Evolutionary conservation across 2,329 filamentous ascomycete species (phyloP).

Genomic region (Aspergillus melleus): DNA sequence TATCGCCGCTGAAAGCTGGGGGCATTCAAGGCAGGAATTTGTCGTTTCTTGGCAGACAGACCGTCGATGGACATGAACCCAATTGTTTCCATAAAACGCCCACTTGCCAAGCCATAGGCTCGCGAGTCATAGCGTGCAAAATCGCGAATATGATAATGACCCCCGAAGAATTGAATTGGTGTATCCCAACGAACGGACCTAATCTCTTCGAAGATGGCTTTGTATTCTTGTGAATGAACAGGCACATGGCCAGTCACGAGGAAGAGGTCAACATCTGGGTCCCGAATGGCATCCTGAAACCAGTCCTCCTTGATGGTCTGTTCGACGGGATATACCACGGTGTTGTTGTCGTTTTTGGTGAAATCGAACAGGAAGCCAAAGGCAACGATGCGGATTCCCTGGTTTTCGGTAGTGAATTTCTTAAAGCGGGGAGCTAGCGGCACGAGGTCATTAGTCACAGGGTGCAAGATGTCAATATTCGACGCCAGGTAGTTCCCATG

Average conservation of each 20-base stretch:
- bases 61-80: slow-evolving; percentile 88
- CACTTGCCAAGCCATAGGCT: slow-evolving; percentile 78
- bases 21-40: slow-evolving; percentile 25
- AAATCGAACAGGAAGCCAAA: slow-evolving; percentile 98
- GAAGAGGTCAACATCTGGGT: slow-evolving; percentile 79
- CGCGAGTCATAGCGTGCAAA: slow-evolving; percentile 75
- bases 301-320: slow-evolving; percentile 80
- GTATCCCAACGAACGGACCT: slow-evolving; percentile 73
- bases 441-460: slow-evolving; percentile 66
- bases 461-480: slow-evolving; percentile 85
- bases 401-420: slow-evolving; percentile 89
- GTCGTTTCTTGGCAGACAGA: slow-evolving; percentile 46
- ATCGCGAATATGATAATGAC: slow-evolving; percentile 86
- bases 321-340: slow-evolving; percentile 75
- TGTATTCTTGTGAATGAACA: slow-evolving; percentile 76
- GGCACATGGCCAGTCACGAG: slow-evolving; percentile 84
- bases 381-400: slow-evolving; percentile 77
- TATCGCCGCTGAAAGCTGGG: slow-evolving; percentile 74
- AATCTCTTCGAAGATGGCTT: slow-evolving; percentile 74
- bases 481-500: slow-evolving; percentile 80
- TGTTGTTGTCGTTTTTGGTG: slow-evolving; percentile 86
- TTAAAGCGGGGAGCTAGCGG: slow-evolving; percentile 80
- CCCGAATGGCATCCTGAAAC: slow-evolving; percentile 83
- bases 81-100: slow-evolving; percentile 91
- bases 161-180: slow-evolving; percentile 89